A percentile compares a stretch with the other conserved stretches of the same genome.
These are phyloP conservation scores for Clarireedia sp. DNA, from an alignment of 2,329 filamentous ascomycete species.

Conservation along the genomic window DNA sequence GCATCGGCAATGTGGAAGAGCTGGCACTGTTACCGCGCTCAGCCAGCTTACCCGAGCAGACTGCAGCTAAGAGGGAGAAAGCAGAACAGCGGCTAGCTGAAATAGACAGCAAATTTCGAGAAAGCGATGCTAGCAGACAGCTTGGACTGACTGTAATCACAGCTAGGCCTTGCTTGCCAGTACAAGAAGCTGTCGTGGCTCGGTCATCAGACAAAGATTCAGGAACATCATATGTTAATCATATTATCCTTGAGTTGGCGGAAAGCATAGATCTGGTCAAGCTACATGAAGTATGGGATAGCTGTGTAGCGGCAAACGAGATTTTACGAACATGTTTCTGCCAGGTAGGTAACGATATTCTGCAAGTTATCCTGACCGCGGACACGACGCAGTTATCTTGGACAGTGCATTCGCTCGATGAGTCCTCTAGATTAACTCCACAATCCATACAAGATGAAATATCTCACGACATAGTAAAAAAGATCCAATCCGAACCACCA, in stretches of 20 bases:
- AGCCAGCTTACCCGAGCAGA: not conserved
- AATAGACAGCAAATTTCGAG: not conserved
- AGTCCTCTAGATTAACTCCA: not conserved
- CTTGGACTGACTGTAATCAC: not conserved
- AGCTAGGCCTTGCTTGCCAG: constrained; percentile 26
- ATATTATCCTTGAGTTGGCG: constrained; percentile 16
- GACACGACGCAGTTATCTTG: not conserved
- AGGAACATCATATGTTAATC: constrained; percentile 30
- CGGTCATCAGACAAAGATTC: constrained; percentile 25
- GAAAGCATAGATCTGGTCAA: constrained; percentile 12
- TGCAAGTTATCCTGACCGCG: not conserved
- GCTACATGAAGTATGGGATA: constrained; percentile 15
- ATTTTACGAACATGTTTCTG: constrained; percentile 12
- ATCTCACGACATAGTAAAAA: not conserved
- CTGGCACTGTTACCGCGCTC: not conserved
- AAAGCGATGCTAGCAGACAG: not conserved
- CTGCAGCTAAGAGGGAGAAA: not conserved
- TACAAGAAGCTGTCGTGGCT: constrained; percentile 33
- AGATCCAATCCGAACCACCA: not conserved
- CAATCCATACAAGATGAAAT: not conserved
- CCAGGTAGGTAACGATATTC: not conserved
- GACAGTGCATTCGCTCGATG: not conserved
- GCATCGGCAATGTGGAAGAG: not conserved
- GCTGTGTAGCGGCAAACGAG: not conserved
- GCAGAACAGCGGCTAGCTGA: not conserved